Conservation (phyloP, 2,329 filamentous ascomycete genomes). For the Ascochyta fabae region DNA sequence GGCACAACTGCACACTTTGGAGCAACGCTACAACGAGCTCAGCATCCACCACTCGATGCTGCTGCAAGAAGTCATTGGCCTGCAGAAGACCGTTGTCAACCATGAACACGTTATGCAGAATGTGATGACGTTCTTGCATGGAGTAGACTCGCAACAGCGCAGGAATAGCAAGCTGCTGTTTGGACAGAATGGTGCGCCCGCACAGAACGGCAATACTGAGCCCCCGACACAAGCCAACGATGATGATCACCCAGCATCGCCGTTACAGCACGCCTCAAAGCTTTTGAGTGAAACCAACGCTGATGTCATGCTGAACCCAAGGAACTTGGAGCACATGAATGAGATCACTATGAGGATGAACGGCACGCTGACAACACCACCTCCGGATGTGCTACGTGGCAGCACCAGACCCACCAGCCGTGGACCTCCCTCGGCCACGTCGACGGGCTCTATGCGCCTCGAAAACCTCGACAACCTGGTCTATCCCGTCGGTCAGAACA, state of each 20-base stretch:
- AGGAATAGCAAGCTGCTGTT: conserved; percentile 62
- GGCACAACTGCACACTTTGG: conserved; percentile 86
- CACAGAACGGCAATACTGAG: conserved; percentile 52
- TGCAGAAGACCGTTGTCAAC: conserved; percentile 74
- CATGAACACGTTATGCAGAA: conserved; percentile 75
- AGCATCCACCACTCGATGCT: conserved; percentile 69
- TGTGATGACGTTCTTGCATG: conserved; percentile 72
- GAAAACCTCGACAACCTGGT: conserved; percentile 74
- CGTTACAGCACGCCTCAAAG: conserved; percentile 71
- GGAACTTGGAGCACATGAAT: conserved; percentile 70
- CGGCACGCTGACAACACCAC: conserved; percentile 62
- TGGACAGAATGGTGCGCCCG: conserved; percentile 41
- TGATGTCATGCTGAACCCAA: conserved; percentile 68
- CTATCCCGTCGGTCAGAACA: conserved; percentile 88
- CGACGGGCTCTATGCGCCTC: conserved; percentile 60
- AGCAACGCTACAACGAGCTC: conserved; percentile 84
- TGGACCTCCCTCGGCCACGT: conserved; percentile 55
- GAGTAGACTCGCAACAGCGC: conserved; percentile 68
- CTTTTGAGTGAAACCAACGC: conserved; percentile 69
- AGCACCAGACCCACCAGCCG: conserved; percentile 55
- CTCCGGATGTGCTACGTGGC: conserved; percentile 60
- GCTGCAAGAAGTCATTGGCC: conserved; percentile 67
- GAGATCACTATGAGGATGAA: conserved; percentile 63
- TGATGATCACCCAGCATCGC: conserved; percentile 70
- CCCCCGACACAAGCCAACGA: conserved; percentile 55